Percentiles rank a stretch among this genome's conserved stretches.
phyloP scores from a whole-genome alignment of 352 stramenopile species.

The Ophiocytium majus region DNA sequence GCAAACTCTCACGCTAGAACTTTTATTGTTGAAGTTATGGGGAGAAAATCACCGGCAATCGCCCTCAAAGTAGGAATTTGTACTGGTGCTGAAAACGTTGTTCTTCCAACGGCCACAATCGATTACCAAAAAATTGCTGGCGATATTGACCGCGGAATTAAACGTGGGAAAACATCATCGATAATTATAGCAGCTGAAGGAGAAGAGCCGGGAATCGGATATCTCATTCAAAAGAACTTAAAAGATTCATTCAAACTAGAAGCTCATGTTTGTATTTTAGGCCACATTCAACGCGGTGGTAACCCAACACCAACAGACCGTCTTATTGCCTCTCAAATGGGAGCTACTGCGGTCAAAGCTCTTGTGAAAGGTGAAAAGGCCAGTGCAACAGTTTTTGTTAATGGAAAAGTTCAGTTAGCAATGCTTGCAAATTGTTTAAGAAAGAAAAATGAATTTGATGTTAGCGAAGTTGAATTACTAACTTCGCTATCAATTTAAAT shows the following conservation, averaged over 20 bases:
- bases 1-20: not conserved
- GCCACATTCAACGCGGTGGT: slow-evolving; percentile 5
- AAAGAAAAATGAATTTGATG: too few relatives aligned
- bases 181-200: slow-evolving; percentile 1
- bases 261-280: slow-evolving; percentile 1
- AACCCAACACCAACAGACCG: not conserved
- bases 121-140: not conserved
- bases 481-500: too few relatives aligned
- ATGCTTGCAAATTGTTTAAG: not conserved
- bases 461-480: too few relatives aligned
- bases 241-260: not conserved
- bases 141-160: not conserved
- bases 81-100: slow-evolving; percentile 8
- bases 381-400: not conserved
- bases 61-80: slow-evolving; percentile 8
- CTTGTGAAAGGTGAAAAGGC: not conserved
- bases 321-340: not conserved
- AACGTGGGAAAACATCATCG: not conserved
- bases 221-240: slow-evolving; percentile 1
- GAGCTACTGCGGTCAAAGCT: not conserved
- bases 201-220: not conserved
- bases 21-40: slow-evolving; percentile 9
- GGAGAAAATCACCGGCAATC: not conserved
- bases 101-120: not conserved
- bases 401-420: not conserved